Base-by-base conservation (phyloP, 352 stramenopile genomes). In the Thraustotheca clavata region DNA sequence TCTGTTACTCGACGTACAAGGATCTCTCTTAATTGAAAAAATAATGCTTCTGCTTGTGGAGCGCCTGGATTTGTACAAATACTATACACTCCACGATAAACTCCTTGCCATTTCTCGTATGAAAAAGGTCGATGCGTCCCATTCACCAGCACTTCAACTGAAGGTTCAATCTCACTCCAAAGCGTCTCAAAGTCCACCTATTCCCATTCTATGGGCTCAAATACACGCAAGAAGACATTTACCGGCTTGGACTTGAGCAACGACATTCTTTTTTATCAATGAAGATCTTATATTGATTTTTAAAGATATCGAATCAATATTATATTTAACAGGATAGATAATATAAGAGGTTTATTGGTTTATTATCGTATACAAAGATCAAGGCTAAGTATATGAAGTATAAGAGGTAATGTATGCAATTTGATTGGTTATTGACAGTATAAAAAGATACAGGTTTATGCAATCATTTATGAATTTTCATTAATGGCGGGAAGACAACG, bases 51-150 rank as follows among this genome's bases (percentile, higher is more conserved):
- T 0, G 81, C 85, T 47, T 94, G 85, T 22, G 85, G 80, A 1
- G 77, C 76, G 1, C 83, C 83, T 8, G 83, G 85, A 48, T 89
- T 91, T 7, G 85, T 94, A 50, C 85, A 94, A 61, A 94, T 92
- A 57, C 89, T 91, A 70, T 94, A 94, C 60, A 94, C 89, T 27
- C 81, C 80, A 35, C 80, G 91, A 69, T 91, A 92, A 76, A 94
- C 90, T 29, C 86, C 76, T 33, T 92, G 76, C 85, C 85, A 94
- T 49, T 88, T 90, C 16, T 91, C 80, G 55, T 90, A 86, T 29
- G 78, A 85, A 29, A 94, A 71, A 27, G 75, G 78, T 65, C 88
- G 74, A 32, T 78, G 81, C 24, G 67, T 61, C 1, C 83, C 85
- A 27, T 79, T 90, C 7, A 94, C 71, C 14, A 94, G 69, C 68